Evolutionary conservation across 1,284 basidiomycete genomes (phyloP).

Genomic region (Thecaphora thlaspeos): DNA sequence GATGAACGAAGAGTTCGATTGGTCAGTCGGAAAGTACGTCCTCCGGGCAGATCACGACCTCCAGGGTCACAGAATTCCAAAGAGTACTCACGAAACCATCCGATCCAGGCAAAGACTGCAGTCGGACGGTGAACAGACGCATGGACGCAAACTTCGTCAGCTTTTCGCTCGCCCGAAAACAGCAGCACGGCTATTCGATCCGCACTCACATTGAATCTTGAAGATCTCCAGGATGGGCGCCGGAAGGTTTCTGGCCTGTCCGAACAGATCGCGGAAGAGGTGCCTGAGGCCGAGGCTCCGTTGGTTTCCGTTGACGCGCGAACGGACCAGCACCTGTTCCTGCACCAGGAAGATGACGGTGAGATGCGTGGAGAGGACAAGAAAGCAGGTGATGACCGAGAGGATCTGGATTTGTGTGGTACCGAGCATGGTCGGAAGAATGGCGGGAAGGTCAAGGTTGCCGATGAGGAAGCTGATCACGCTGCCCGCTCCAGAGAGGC

Average conservation of each 20-base stretch:
- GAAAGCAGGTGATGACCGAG: conserved; percentile 25
- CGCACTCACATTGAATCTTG: conserved; percentile 33
- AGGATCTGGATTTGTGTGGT: conserved; percentile 36
- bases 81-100: conserved; percentile 50
- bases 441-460: conserved; percentile 39
- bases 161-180: too few species aligned
- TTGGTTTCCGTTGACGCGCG: neutral
- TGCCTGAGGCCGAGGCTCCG: conserved; percentile 1
- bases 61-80: too few species aligned
- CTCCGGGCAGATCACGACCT: too few species aligned
- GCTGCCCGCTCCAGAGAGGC: conserved; percentile 64
- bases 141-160: too few species aligned
- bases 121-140: too few species aligned
- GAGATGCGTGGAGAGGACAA: conserved; percentile 41
- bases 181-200: too few species aligned
- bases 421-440: conserved; percentile 19
- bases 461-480: conserved; percentile 53
- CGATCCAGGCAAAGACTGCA: conserved; percentile 43
- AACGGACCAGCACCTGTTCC: conserved; percentile 27
- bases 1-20: too few species aligned
- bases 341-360: conserved; percentile 24
- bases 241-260: conserved; percentile 26
- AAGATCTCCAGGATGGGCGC: conserved; percentile 41
- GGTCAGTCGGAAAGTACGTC: too few species aligned
- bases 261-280: conserved; percentile 21